Conservation (phyloP, 352 stramenopile species). For the Pythium rhizo-oryzae region DNA sequence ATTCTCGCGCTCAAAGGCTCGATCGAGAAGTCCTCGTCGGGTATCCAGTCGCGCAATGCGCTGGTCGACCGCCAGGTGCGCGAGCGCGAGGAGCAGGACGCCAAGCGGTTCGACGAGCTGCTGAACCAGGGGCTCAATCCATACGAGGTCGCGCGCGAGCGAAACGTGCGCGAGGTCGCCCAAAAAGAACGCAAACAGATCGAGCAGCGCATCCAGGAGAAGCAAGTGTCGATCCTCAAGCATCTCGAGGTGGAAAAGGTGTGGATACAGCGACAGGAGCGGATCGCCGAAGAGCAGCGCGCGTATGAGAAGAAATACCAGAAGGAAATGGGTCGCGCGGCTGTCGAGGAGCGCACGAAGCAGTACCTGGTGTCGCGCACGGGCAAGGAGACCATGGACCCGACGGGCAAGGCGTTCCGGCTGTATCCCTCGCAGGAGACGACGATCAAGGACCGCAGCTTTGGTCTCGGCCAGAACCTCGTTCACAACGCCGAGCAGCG, state of each 20-base stretch:
- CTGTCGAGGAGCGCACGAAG: conserved; percentile 53
- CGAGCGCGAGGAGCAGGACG: conserved; percentile 37
- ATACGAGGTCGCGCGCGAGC: conserved; percentile 68
- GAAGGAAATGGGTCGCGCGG: conserved; percentile 60
- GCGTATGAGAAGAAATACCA: conserved; percentile 74
- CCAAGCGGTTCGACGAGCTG: conserved; percentile 48
- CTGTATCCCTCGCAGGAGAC: conserved; percentile 79
- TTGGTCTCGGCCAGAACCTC: conserved; percentile 62
- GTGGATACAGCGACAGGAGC: conserved; percentile 40
- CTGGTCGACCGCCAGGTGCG: conserved; percentile 31
- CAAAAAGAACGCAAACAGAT: conserved; percentile 41
- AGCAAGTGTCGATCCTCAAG: conserved; percentile 55
- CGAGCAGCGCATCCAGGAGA: conserved; percentile 53
- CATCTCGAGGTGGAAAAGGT: conserved; percentile 59
- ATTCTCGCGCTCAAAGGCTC: conserved; percentile 64
- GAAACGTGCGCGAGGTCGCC: conserved; percentile 43
- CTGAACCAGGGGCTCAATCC: conserved; percentile 76
- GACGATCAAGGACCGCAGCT: conserved; percentile 65
- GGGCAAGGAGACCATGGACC: conserved; percentile 60
- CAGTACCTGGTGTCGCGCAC: conserved; percentile 60
- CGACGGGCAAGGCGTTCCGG: conserved; percentile 59
- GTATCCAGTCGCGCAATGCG: conserved; percentile 53
- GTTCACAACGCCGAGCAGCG: conserved; percentile 35
- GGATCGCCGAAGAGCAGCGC: conserved; percentile 40
- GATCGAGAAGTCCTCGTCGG: conserved; percentile 47